phyloP scores from a whole-genome alignment of 2,329 filamentous ascomycete genomes.

The Verticillium isaacii region DNA sequence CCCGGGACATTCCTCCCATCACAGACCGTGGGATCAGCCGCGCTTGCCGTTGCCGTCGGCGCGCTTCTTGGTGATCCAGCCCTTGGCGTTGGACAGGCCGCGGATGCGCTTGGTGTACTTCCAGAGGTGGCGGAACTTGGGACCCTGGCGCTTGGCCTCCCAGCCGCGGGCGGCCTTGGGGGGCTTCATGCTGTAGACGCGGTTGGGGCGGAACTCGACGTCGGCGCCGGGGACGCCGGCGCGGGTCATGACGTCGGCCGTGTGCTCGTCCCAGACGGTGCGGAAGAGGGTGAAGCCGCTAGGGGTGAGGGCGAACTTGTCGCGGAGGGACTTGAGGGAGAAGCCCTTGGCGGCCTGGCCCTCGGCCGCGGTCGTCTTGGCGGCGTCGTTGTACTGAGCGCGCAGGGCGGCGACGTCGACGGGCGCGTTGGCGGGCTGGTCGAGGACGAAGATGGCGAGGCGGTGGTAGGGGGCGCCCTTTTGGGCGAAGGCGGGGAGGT shows the following conservation, averaged over 20 bases:
- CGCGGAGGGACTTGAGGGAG: slow-evolving; percentile 68
- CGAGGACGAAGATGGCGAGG: slow-evolving; percentile 74
- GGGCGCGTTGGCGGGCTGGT: slow-evolving; percentile 62
- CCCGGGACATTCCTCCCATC: background rate
- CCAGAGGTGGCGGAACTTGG: slow-evolving; percentile 61
- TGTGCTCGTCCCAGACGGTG: slow-evolving; percentile 83
- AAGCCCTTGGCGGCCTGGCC: slow-evolving; percentile 53
- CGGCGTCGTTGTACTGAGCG: slow-evolving; percentile 33
- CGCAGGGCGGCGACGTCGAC: slow-evolving; percentile 56
- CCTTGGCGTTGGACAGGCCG: slow-evolving; percentile 35
- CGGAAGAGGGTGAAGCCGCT: slow-evolving; percentile 88
- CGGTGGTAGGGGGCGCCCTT: slow-evolving; percentile 92
- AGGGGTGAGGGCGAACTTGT: slow-evolving; percentile 63
- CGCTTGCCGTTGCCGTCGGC: slow-evolving; percentile 3
- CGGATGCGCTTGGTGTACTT: slow-evolving; percentile 59
- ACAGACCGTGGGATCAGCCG: background rate
- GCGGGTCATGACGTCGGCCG: slow-evolving; percentile 79
- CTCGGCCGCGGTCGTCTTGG: slow-evolving; percentile 9
- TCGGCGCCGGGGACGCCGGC: slow-evolving; percentile 71
- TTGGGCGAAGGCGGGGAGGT: slow-evolving; percentile 81
- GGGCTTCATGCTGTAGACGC: slow-evolving; percentile 62
- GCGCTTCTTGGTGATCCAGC: slow-evolving; percentile 31
- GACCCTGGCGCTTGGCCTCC: slow-evolving; percentile 61
- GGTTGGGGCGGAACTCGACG: slow-evolving; percentile 79
- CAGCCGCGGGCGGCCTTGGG: slow-evolving; percentile 58